Evolutionary conservation across 805 yeast genomes (phyloP), one percentile per base, ranked within the genome.

Genomic region (Candida fluviatilis): DNA sequence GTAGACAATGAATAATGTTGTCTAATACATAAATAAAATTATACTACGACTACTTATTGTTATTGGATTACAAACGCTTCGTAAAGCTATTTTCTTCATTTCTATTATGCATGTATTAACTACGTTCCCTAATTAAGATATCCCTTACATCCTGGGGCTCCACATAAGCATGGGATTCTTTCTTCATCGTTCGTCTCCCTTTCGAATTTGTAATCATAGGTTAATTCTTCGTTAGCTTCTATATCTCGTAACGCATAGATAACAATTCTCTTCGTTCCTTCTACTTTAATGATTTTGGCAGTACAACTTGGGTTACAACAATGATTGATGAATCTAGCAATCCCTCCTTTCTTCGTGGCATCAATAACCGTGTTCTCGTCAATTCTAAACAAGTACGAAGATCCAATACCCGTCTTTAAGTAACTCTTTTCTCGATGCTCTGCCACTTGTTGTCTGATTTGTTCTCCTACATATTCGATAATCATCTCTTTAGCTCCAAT

Each of bases 301-400:
- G 95, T 89, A 64, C 99, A 93, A 49, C 95, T 89, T 1, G 99
- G 99, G 37, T 84, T 85, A 64, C 99, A 93, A 58, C 97, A 89
- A 59, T 93, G 99, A 52, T 93, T 93, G 58, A 93, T 93, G 54
- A 93, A 93, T 43, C 99, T 71, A 0, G 99, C 98, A 52, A 90
- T 90, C 3, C 98, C 97, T 18, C 99, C 99, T 46, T 82, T 85
- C 56, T 90, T 91, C 0, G 98, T 91, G 5, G 99, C 99, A 64
- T 93, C 99, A 39, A 93, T 85, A 6, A 93, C 97, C 0, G 95
- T 87, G 48, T 85, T 85, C 54, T 89, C 96, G 55, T 93, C 98
- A 31, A 93, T 82, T 47, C 98, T 71, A 63, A 93, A 93, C 38
- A 93, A 64, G 57, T 93, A 93, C 43, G 95, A 84, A 2, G 98